These are phyloP conservation scores for Suillus alpinus DNA, from an alignment of 768 basidiomycete species.

Conservation along the genomic window DNA sequence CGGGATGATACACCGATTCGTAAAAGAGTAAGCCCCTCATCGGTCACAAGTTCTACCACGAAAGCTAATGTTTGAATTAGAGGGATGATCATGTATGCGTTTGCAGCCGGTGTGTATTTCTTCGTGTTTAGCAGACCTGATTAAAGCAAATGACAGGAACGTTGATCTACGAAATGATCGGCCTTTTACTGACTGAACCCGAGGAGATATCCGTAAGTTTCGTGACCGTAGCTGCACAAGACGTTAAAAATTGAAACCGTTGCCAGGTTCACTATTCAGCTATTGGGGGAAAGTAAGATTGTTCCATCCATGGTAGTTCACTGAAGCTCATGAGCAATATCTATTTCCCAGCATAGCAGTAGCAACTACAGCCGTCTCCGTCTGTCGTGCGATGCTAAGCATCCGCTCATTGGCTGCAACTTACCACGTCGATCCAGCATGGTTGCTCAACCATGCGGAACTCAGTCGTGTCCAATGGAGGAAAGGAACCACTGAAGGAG, in stretches of 20 bases:
- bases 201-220: conserved; percentile 14
- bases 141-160: no score
- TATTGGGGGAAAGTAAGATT: conserved; percentile 9
- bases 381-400: conserved; percentile 38
- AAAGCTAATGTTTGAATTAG: conserved; percentile 5
- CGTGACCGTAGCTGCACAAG: background rate
- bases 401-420: conserved; percentile 41
- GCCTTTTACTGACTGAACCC: no score
- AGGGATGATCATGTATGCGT: conserved; percentile 23
- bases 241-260: background rate
- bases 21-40: conserved; percentile 15
- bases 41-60: background rate
- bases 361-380: conserved; percentile 21
- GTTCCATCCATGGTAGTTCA: background rate
- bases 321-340: background rate
- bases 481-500: conserved; percentile 34
- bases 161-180: no score
- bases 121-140: no score
- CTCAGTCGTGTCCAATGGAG: conserved; percentile 42
- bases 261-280: conserved; percentile 11
- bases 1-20: conserved; percentile 10
- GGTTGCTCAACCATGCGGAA: conserved; percentile 45
- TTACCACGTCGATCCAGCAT: conserved; percentile 40
- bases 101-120: no score
- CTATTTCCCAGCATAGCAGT: conserved; percentile 6